Evolutionary conservation across 257 asterid species (phyloP), one percentile per base, ranked within the genome.

Genomic region (Agastache rugosa): DNA sequence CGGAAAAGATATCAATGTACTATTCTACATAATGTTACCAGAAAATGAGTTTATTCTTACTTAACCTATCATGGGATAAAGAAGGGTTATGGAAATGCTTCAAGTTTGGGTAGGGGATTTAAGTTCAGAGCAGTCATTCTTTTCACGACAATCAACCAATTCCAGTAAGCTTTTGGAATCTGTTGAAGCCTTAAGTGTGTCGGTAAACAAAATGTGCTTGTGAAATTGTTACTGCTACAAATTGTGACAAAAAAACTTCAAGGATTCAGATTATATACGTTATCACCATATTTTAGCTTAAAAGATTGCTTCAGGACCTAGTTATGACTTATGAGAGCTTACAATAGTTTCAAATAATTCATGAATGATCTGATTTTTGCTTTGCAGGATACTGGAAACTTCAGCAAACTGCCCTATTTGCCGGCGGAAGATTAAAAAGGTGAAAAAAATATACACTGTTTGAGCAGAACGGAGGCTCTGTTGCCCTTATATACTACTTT

Each of bases 381-480:
- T 70, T 78, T 81, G 77, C 97, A 93, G 97, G 89, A 88, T 91
- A 41, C 64, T 82, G 23, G 88, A 88, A 78, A 84, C 88, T 67
- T 85, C 88, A 48, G 90, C 86, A 67, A 62, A 82, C 67, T 93
- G 98, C 80, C 97, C 98, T 17, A 81, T 93, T 64, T 93, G 98
- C 79, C 93, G 98, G 34, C 81, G 90, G 44, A 83, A 34, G 75
- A 86, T 83, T 25, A 91, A 83, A 86, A 87, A 81, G 83, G 98
- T 86, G 79, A 88, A 85, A 75, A 91, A 85, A 86, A 93, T 93
- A 73, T 88, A 80, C 83, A 81, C 96, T 19, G 93, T 87, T 82
- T 93, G 87, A 93, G 77, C 79, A 73, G 77, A 69, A 59, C 29
- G 20, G 39, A 39, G 39, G 20, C 44, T 63, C 6, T 51, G 64